Evolutionary conservation across 768 basidiomycete genomes (phyloP), one percentile per base, ranked within the genome.

Genomic region (Kwoniella pini): DNA sequence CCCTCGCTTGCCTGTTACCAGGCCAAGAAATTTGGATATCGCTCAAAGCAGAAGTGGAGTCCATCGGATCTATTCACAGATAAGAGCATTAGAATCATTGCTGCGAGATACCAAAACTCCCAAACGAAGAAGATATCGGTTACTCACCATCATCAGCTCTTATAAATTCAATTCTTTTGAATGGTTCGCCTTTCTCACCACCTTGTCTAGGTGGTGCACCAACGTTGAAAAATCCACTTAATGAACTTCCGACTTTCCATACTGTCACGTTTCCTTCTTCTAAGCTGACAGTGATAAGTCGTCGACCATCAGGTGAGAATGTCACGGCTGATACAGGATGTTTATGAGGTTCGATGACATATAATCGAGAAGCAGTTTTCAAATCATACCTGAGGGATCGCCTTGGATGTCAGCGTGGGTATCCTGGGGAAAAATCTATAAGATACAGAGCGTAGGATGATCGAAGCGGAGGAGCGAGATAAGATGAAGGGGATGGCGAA

Each of bases 191-290:
- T 24, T 84, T 81, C 67, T 86, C 84, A 7, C 74, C 75, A 0
- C 93, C 92, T 78, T 97, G 93, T 28, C 91, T 81, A 4, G 96
- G 95, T 1, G 92, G 94, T 6, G 88, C 88, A 1, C 94, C 94
- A 87, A 74, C 87, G 40, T 73, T 87, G 74, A 98, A 93, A 76
- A 98, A 86, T 64, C 91, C 93, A 22, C 87, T 82, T 64, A 99
- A 84, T 71, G 90, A 91, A 9, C 86, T 83, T 0, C 96, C 95
- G 4, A 97, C 93, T 72, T 97, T 97, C 96, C 96, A 99, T 13
- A 95, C 90, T 12, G 91, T 83, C 4, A 92, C 88, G 3, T 84
- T 81, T 26, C 85, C 86, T 73, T 97, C 93, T 63, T 89, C 89
- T 24, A 98, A 81, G 0, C 89, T 95, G 9, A 91, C 81, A 0